Evolutionary conservation across 2,329 filamentous ascomycete genomes (phyloP).

Genomic region (Ascochyta koolunga): DNA sequence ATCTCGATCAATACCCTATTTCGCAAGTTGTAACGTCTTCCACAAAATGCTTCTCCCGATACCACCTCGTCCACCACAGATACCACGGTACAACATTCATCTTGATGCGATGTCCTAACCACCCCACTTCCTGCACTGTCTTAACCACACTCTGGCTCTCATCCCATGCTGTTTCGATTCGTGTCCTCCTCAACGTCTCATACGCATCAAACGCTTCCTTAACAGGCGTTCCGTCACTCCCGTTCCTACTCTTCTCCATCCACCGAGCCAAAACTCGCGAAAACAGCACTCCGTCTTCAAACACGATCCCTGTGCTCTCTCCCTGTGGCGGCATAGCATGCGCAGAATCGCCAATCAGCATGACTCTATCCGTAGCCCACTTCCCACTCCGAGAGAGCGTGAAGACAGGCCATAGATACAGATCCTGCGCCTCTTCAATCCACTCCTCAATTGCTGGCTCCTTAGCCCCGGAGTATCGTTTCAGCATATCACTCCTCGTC

Average conservation of each 20-base stretch:
- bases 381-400: constrained; percentile 52
- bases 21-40: constrained; percentile 54
- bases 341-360: constrained; percentile 55
- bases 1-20: constrained; percentile 9
- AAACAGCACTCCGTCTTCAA: constrained; percentile 60
- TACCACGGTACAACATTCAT: constrained; percentile 55
- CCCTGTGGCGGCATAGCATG: constrained; percentile 60
- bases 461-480: constrained; percentile 49
- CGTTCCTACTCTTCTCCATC: constrained; percentile 46
- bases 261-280: constrained; percentile 52
- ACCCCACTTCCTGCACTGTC: constrained; percentile 53
- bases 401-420: constrained; percentile 56
- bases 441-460: constrained; percentile 46
- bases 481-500: constrained; percentile 50
- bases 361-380: constrained; percentile 53
- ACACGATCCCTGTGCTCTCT: constrained; percentile 58
- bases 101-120: constrained; percentile 54
- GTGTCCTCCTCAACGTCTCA: constrained; percentile 52
- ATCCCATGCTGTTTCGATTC: constrained; percentile 55
- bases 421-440: constrained; percentile 51
- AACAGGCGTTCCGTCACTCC: constrained; percentile 37
- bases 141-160: constrained; percentile 55
- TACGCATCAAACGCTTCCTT: constrained; percentile 57
- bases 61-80: constrained; percentile 52
- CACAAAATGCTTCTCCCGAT: constrained; percentile 53